phyloP scores from a whole-genome alignment of 768 basidiomycete species.

The Panaeolus papilionaceus region DNA sequence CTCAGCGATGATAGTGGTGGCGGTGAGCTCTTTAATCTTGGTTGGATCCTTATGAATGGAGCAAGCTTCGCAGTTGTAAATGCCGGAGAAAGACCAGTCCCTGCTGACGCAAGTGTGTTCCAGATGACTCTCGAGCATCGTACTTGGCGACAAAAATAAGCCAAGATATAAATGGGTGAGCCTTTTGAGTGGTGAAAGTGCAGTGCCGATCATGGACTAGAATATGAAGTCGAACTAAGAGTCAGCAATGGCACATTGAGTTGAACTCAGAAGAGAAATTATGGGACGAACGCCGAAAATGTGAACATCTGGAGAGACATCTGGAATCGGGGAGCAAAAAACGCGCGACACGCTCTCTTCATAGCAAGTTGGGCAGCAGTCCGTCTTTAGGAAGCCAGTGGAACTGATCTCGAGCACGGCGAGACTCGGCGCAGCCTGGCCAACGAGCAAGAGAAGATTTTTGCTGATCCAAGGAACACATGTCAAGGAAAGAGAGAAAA shows the following conservation, averaged over 20 bases:
- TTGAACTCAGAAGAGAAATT: constrained; percentile 14
- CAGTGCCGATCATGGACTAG: constrained; percentile 49
- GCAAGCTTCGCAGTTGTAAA: constrained; percentile 45
- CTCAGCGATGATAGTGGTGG: constrained; percentile 50
- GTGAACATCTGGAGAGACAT: constrained; percentile 46
- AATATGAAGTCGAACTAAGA: not conserved
- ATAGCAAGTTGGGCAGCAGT: constrained; percentile 70
- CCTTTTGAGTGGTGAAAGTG: constrained; percentile 40
- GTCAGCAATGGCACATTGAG: constrained; percentile 11
- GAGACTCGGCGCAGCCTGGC: constrained; percentile 52
- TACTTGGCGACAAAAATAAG: constrained; percentile 64
- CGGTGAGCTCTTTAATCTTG: constrained; percentile 52
- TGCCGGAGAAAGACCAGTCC: constrained; percentile 29
- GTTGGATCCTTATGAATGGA: constrained; percentile 35
- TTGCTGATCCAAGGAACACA: constrained; percentile 63
- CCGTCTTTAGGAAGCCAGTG: constrained; percentile 60
- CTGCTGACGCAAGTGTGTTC: constrained; percentile 36
- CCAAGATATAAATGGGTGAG: constrained; percentile 51
- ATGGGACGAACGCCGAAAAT: constrained; percentile 57
- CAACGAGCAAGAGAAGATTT: constrained; percentile 52
- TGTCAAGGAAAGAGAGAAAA: constrained; percentile 58
- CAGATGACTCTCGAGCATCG: constrained; percentile 53
- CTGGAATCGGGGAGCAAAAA: constrained; percentile 69
- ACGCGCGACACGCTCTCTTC: constrained; percentile 62
- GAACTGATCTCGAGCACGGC: constrained; percentile 59